phyloP scores from a whole-genome alignment of 148 eudicot species.

The Diospyros kaki region DNA sequence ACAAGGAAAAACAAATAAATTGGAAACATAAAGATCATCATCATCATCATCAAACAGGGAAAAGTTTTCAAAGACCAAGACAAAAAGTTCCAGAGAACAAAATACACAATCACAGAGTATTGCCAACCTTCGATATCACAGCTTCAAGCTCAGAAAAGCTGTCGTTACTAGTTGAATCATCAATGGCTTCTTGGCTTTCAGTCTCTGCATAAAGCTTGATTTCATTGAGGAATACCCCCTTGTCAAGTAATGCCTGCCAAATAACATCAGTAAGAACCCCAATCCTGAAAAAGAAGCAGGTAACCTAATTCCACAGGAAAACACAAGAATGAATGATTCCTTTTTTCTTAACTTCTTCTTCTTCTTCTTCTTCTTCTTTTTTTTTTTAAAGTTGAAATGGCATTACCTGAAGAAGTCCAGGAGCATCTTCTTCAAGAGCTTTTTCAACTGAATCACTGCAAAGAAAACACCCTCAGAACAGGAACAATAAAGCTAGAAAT shows the following conservation, averaged over 20 bases:
- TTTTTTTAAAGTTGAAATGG: not conserved
- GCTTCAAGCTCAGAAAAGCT: slow-evolving; percentile 80
- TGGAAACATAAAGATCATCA: no score
- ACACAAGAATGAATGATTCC: not conserved
- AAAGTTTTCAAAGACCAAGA: no score
- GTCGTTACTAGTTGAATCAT: slow-evolving; percentile 50
- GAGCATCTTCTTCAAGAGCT: slow-evolving; percentile 97
- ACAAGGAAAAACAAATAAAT: no score
- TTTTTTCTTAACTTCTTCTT: no score
- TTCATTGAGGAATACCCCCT: slow-evolving; percentile 66
- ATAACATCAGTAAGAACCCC: slow-evolving; percentile 2
- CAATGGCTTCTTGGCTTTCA: slow-evolving; percentile 52
- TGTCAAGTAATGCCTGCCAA: slow-evolving; percentile 70
- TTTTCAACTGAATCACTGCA: slow-evolving; percentile 79
- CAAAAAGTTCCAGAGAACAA: not conserved
- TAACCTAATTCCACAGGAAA: slow-evolving; percentile 6
- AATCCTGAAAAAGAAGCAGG: not conserved
- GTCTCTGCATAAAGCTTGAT: slow-evolving; percentile 86
- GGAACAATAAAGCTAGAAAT: not conserved
- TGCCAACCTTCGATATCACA: slow-evolving; percentile 70
- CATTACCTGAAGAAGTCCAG: slow-evolving; percentile 81
- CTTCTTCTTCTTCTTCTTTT: no score
- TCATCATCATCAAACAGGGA: no score
- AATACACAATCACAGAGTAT: not conserved
- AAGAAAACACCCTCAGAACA: slow-evolving; percentile 13